Conservation (phyloP, 352 stramenopile genomes). For the Phytopythium helicoides region DNA sequence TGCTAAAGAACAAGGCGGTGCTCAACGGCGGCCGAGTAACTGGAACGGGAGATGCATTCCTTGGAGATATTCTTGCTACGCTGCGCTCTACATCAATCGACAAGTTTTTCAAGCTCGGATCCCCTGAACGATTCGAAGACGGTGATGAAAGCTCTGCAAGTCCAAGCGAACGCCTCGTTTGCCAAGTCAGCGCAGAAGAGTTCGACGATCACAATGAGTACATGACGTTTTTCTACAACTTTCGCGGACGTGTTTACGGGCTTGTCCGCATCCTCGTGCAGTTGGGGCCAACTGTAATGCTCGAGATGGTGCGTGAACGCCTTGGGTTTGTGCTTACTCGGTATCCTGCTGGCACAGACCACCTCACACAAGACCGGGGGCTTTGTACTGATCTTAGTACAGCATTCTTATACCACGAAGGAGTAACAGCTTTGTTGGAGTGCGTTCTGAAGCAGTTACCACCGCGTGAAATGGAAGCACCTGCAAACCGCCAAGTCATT, state of each 20-base stretch:
- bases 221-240: slow-evolving; percentile 73
- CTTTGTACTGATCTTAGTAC: slow-evolving; percentile 65
- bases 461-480: slow-evolving; percentile 29
- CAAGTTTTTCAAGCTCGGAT: slow-evolving; percentile 81
- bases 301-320: slow-evolving; percentile 62
- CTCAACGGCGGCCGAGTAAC: slow-evolving; percentile 23
- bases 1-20: slow-evolving; percentile 69
- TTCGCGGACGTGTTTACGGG: slow-evolving; percentile 72
- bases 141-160: slow-evolving; percentile 10
- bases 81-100: slow-evolving; percentile 66
- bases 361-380: slow-evolving; percentile 37
- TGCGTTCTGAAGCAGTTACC: slow-evolving; percentile 78
- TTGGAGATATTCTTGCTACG: slow-evolving; percentile 36
- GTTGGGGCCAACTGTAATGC: slow-evolving; percentile 37
- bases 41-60: slow-evolving; percentile 21
- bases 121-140: slow-evolving; percentile 46
- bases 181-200: slow-evolving; percentile 47
- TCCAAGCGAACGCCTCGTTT: slow-evolving; percentile 12
- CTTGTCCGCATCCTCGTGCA: slow-evolving; percentile 68
- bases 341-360: slow-evolving; percentile 43
- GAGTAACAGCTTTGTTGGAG: slow-evolving; percentile 63
- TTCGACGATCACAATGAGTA: slow-evolving; percentile 80
- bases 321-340: slow-evolving; percentile 50
- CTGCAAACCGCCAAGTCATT: slow-evolving; percentile 39
- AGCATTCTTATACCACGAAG: slow-evolving; percentile 75